phyloP scores from a whole-genome alignment of 2,329 filamentous ascomycete genomes.

The Colletotrichum sp. region DNA sequence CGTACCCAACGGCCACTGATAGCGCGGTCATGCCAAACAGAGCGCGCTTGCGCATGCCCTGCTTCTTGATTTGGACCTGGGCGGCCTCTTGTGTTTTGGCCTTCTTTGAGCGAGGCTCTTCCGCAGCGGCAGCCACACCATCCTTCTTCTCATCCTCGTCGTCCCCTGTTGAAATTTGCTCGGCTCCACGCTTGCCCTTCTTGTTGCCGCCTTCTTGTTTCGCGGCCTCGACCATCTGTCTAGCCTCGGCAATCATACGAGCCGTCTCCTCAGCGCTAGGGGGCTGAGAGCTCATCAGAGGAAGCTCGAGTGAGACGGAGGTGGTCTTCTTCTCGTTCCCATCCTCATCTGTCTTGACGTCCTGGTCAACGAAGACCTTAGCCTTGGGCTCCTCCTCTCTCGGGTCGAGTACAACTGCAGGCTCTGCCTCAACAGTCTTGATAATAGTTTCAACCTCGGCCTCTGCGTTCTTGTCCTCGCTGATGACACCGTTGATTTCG shows the following conservation, averaged over 20 bases:
- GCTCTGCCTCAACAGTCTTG: slow-evolving; percentile 56
- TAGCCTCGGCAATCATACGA: slow-evolving; percentile 85
- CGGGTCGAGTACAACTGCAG: slow-evolving; percentile 52
- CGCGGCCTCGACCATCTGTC: slow-evolving; percentile 81
- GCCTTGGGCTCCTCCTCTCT: slow-evolving; percentile 65
- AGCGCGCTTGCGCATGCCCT: slow-evolving; percentile 85
- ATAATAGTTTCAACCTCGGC: slow-evolving; percentile 39
- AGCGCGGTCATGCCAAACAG: slow-evolving; percentile 80
- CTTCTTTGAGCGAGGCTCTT: slow-evolving; percentile 70
- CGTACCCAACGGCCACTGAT: slow-evolving; percentile 84
- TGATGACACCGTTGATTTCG: slow-evolving; percentile 30
- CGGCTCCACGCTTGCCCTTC: slow-evolving; percentile 75
- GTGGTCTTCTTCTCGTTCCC: slow-evolving; percentile 74
- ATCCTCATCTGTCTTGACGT: slow-evolving; percentile 56
- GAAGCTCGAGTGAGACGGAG: slow-evolving; percentile 77
- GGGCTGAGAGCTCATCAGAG: slow-evolving; percentile 63
- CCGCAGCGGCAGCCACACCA: slow-evolving; percentile 37
- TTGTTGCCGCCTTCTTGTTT: slow-evolving; percentile 41
- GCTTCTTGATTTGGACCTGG: slow-evolving; percentile 75
- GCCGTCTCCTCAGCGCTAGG: slow-evolving; percentile 79
- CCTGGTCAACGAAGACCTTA: slow-evolving; percentile 73
- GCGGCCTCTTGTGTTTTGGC: slow-evolving; percentile 68
- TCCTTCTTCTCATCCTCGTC: slow-evolving; percentile 57
- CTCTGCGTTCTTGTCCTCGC: slow-evolving; percentile 31
- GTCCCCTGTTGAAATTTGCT: slow-evolving; percentile 72